phyloP scores from a whole-genome alignment of 176 grass and related monocot genomes.

The Carex littledalei region DNA sequence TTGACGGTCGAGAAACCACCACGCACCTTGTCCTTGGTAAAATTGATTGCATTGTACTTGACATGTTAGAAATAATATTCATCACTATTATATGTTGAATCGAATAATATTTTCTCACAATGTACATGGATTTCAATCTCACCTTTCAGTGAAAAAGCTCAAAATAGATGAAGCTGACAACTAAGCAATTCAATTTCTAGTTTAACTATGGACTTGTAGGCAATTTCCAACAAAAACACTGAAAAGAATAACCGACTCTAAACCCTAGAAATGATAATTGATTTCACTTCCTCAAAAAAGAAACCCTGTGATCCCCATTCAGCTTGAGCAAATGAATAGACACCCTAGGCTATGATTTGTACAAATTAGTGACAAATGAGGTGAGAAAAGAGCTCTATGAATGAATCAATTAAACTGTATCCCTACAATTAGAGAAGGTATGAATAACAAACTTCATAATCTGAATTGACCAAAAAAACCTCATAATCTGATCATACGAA shows the following conservation, averaged over 20 bases:
- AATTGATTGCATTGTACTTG: conserved; percentile 52
- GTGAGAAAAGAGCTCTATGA: not conserved
- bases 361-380: conserved; percentile 20
- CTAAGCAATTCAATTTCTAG: not conserved
- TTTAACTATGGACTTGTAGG: conserved; percentile 1
- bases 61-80: not conserved
- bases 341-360: conserved; percentile 6
- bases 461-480: too few species aligned
- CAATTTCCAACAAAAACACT: conserved; percentile 13
- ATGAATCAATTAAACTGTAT: not conserved
- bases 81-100: conserved; percentile 26
- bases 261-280: not conserved
- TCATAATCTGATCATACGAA: not conserved
- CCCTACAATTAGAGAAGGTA: not conserved
- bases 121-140: not conserved
- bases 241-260: not conserved
- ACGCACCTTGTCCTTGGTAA: conserved; percentile 43
- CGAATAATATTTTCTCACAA: not conserved
- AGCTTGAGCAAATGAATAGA: not conserved
- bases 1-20: conserved; percentile 31
- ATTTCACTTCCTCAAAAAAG: not conserved
- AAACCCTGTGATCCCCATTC: not conserved
- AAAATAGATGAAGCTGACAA: not conserved
- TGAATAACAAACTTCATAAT: not conserved
- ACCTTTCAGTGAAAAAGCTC: not conserved